Percentiles rank a stretch among this genome's conserved stretches.
Conservation (phyloP, 2,329 filamentous ascomycete species). For the Lachnellula willkommii region DNA sequence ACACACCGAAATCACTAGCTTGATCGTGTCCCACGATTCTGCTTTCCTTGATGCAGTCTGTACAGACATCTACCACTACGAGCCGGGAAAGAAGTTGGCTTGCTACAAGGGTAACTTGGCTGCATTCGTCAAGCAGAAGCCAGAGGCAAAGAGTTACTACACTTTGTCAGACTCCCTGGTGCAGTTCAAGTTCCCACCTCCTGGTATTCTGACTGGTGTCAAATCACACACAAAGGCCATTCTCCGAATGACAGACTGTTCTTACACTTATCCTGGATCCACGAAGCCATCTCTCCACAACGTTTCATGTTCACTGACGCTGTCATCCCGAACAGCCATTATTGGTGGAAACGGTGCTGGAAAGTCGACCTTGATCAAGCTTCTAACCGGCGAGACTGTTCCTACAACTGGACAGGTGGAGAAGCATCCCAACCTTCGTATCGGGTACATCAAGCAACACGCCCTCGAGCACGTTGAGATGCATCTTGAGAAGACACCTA, state of each 20-base stretch:
- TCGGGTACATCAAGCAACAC: constrained; percentile 99
- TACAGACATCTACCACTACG: constrained; percentile 99
- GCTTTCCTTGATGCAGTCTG: constrained; percentile 95
- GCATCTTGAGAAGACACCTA: constrained; percentile 98
- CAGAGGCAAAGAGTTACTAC: constrained; percentile 97
- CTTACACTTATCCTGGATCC: constrained; percentile 88
- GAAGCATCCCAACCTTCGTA: constrained; percentile 97
- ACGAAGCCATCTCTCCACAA: constrained; percentile 82
- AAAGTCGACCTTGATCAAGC: constrained; percentile 97
- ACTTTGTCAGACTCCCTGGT: constrained; percentile 82
- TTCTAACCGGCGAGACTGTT: constrained; percentile 87
- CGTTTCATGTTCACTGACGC: constrained; percentile 78
- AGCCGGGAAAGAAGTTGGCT: constrained; percentile 86
- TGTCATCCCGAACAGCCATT: constrained; percentile 91
- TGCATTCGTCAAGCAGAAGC: constrained; percentile 80
- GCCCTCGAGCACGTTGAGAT: constrained; percentile 98
- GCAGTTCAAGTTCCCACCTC: constrained; percentile 96
- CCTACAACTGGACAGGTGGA: constrained; percentile 82
- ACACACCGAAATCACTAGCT: constrained; percentile 92
- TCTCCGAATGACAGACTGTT: constrained; percentile 87
- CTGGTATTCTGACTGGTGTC: constrained; percentile 88
- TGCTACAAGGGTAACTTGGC: constrained; percentile 79
- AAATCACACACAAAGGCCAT: constrained; percentile 93
- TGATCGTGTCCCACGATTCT: constrained; percentile 98
- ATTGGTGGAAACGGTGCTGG: constrained; percentile 97